A percentile compares a stretch with the other conserved stretches of the same genome.
phyloP scores from a whole-genome alignment of 371 early-diverging fungal genomes.

The Mucor irregularis region DNA sequence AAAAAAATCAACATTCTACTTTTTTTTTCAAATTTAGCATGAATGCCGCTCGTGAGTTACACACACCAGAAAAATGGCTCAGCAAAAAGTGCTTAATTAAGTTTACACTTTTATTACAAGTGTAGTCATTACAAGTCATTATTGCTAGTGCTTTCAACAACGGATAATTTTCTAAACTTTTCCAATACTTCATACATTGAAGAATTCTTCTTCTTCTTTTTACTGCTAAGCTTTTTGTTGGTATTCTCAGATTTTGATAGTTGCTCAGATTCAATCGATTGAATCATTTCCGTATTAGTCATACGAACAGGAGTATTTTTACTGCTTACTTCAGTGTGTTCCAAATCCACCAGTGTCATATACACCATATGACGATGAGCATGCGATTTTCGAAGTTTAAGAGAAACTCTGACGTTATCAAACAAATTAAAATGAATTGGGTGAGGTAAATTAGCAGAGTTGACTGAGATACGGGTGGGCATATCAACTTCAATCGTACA shows the following conservation, averaged over 20 bases:
- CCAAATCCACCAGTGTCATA: constrained; percentile 57
- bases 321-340: constrained; percentile 18
- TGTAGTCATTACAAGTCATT: background rate
- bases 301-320: background rate
- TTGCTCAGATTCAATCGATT: constrained; percentile 14
- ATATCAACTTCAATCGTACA: constrained; percentile 21
- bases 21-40: too few species aligned
- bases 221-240: constrained; percentile 1
- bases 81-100: too few species aligned
- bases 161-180: constrained; percentile 23
- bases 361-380: constrained; percentile 65
- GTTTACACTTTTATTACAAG: background rate
- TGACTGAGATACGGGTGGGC: constrained; percentile 24
- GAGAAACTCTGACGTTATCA: constrained; percentile 60
- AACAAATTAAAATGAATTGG: constrained; percentile 54
- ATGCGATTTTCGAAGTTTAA: constrained; percentile 58
- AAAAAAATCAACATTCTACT: too few species aligned
- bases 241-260: background rate
- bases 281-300: constrained; percentile 22
- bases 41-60: background rate
- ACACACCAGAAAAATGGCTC: background rate
- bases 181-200: constrained; percentile 29
- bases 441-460: constrained; percentile 28
- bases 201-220: constrained; percentile 19
- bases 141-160: constrained; percentile 10